A percentile compares a stretch with the other conserved stretches of the same genome.
Evolutionary conservation across 1,284 basidiomycete genomes (phyloP).

Genomic region (Leccinum proliferum): DNA sequence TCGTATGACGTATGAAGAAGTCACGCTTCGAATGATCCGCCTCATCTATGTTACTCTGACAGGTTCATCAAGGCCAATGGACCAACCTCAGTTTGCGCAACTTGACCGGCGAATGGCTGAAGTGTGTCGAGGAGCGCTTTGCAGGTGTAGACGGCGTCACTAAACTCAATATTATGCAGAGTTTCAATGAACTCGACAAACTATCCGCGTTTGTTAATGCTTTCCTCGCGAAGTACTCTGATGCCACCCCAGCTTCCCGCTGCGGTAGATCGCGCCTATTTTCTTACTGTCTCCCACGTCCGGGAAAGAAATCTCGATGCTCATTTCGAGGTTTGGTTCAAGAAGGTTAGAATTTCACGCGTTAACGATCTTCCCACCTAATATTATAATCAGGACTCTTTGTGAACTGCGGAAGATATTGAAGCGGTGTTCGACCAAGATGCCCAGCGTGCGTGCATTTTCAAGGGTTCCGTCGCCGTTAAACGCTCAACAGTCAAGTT

Average conservation of each 20-base stretch:
- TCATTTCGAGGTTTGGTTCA: conserved; percentile 97
- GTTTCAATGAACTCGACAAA: conserved; percentile 80
- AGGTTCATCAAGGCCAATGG: conserved; percentile 86
- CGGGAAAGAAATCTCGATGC: conserved; percentile 95
- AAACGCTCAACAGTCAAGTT: conserved; percentile 87
- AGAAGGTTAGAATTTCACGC: conserved; percentile 62
- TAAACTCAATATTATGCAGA: conserved; percentile 89
- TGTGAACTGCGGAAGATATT: conserved; percentile 98
- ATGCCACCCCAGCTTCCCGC: conserved; percentile 85
- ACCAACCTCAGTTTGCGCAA: conserved; percentile 90
- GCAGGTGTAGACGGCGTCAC: conserved; percentile 82
- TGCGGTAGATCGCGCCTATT: conserved; percentile 92
- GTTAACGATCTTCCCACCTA: conserved; percentile 11
- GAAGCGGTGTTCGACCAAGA: conserved; percentile 99
- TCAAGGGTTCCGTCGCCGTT: conserved; percentile 94
- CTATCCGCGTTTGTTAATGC: conserved; percentile 72
- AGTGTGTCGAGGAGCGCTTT: conserved; percentile 95
- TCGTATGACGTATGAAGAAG: conserved; percentile 99
- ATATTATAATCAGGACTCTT: conserved; percentile 67
- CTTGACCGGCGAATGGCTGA: conserved; percentile 94
- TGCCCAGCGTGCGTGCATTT: conserved; percentile 95
- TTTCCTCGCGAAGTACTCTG: conserved; percentile 85
- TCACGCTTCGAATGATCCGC: conserved; percentile 84
- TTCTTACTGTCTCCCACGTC: conserved; percentile 93
- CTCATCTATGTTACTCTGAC: conserved; percentile 76